Base-by-base conservation (phyloP, 495 filamentous ascomycete species). In the Aspergillus biplanus region DNA sequence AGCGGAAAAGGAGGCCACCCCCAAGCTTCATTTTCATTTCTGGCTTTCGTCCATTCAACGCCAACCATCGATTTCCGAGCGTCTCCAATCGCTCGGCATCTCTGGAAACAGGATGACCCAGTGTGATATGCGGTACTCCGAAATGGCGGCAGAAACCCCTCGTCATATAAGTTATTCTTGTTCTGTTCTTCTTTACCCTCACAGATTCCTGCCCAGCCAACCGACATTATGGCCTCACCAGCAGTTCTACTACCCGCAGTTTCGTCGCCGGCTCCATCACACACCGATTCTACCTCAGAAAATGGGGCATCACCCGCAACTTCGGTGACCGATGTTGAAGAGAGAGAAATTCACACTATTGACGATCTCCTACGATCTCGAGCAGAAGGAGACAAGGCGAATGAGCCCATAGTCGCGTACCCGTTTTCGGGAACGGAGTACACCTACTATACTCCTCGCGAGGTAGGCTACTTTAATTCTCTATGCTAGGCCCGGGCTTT, bases 321-420 rank as follows among this genome's bases (percentile, higher is more conserved):
- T 8, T 63, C 61, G 1, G 61, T 63, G 18, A 53, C 33, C 33
- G 64, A 66, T 15, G 39, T 33, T 6, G 55, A 63, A 11, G 60
- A 65, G 33, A 46, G 58, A 27, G 59, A 57, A 15, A 61, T 70
- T 15, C 65, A 67, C 42, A 73, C 69, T 7, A 67, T 78, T 18
- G 64, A 75, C 46, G 71, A 71, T 18, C 67, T 78, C 12, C 21
- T 78, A 4, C 66, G 67, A 39, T 61, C 67, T 9, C 58, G 73
- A 59, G 70, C 70, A 5, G 49, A 60, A 48, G 67, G 65, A 2
- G 58, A 63, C 33, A 63, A 49, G 16, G 68, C 69, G 15, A 56
- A 73, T 56, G 65, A 73, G 48, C 66, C 71, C 9, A 69, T 77
- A 6, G 70, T 76, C 15, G 73, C 71, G 0, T 78, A 73, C 53